A percentile compares a stretch with the other conserved stretches of the same genome.
Conservation (phyloP, 345 rosid genomes). For the thale cress (Arabidopsis thaliana) region TAIR10.1 NC_003076.8:21473001-21473500, state of each 20-base stretch:
- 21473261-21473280: background rate
- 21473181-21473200: background rate
- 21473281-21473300: background rate
- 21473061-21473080: background rate
- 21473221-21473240: background rate
- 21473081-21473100: background rate
- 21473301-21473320: background rate
- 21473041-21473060: background rate
- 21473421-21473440: background rate
- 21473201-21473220: background rate
- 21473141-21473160: background rate
- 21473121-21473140: background rate
- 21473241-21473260: background rate
- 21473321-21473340: background rate
- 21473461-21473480: background rate
- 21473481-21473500: background rate
- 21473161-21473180: background rate
- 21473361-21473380: background rate
- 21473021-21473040: background rate
- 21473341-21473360: background rate
- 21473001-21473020: background rate
- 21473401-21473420: background rate
- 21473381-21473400: background rate
- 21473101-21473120: background rate
- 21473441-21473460: background rate